Evolutionary conservation across 2,329 filamentous ascomycete genomes (phyloP).

Genomic region (Epichloe sp.): DNA sequence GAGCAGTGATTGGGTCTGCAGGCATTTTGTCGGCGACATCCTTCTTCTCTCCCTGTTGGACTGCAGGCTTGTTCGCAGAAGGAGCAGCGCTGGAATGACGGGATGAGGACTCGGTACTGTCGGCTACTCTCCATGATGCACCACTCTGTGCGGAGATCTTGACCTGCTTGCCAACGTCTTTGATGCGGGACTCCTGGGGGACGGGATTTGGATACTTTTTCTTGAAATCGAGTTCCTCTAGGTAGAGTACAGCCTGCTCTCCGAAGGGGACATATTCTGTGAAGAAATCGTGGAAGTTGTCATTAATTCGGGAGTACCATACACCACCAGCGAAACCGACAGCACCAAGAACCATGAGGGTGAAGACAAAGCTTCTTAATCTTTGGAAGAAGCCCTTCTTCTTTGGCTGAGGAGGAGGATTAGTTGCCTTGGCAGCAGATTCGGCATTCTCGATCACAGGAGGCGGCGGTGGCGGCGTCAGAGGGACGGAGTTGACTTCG

Average conservation of each 20-base stretch:
- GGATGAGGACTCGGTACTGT: conserved; percentile 40
- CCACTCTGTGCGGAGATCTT: conserved; percentile 79
- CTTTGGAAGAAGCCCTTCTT: conserved; percentile 57
- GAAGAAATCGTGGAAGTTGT: conserved; percentile 99
- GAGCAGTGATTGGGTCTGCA: conserved; percentile 11
- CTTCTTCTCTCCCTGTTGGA: conserved; percentile 16
- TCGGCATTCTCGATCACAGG: not conserved
- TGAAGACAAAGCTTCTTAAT: conserved; percentile 65
- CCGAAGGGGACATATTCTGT: conserved; percentile 92
- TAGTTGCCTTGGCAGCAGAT: conserved; percentile 10
- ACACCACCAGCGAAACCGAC: conserved; percentile 78
- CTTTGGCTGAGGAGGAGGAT: conserved; percentile 26
- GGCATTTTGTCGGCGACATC: conserved; percentile 17
- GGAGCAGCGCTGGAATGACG: conserved; percentile 48
- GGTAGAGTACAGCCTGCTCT: conserved; percentile 86
- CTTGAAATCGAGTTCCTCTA: conserved; percentile 89
- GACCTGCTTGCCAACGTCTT: conserved; percentile 54
- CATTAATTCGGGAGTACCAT: conserved; percentile 83
- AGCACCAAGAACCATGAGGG: conserved; percentile 61
- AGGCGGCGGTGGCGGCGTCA: conserved; percentile 15
- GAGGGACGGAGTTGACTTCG: conserved; percentile 16
- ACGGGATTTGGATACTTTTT: conserved; percentile 56
- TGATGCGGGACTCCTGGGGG: conserved; percentile 29
- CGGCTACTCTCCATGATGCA: conserved; percentile 64
- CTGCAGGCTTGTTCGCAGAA: conserved; percentile 15